Base-by-base conservation (phyloP, 768 basidiomycete genomes). In the Boletellus emodensis region DNA sequence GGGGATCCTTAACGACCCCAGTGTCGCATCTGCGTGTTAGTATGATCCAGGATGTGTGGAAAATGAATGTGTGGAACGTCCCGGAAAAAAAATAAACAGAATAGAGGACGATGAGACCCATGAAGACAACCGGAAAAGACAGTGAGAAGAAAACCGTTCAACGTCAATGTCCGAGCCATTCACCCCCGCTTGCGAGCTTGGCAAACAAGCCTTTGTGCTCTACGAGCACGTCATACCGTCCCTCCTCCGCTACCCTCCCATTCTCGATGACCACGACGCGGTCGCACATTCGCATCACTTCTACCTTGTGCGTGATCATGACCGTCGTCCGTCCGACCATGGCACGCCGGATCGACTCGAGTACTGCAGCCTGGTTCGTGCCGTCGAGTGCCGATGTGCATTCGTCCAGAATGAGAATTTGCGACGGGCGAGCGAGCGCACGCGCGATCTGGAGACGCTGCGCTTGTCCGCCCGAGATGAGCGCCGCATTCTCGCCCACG, bases 391-490 rank as follows among this genome's bases (percentile, higher is more conserved):
- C 91, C 38, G 83, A 85, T n/a, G 95, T 98, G 64, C 94, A 96
- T 64, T 98, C 95, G 65, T 97, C 95, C 47, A 97, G 72, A 33
- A 97, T 83, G 40, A 96, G 74, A 13, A 97, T 79, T 40, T 76
- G 79, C 0, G 84, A 74, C 0, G 81, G 78, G 32, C 89, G 76
- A 2, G 84, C 87, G n/a, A 97, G 78, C 0, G 94, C 92, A 6
- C 94, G 80, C 0, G 94, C 94, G 58, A 98, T 93, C 64, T 89
- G 87, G 15, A 97, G 72, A 7, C 95, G 81, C 71, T 98, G 95
- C 1, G 91, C 93, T 62, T 98, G 95, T 1, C 95, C 95, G 17
- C 95, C 95, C 0, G 92, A 94, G 50, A 98, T 81, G 38, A 93
- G 76, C n/a, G 79, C 72, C 0, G 91, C 95, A 66, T 94, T 94